Percentiles rank a stretch among this genome's conserved stretches.
phyloP scores from a whole-genome alignment of 257 asterid species.

The Nicotiana otophora region DNA sequence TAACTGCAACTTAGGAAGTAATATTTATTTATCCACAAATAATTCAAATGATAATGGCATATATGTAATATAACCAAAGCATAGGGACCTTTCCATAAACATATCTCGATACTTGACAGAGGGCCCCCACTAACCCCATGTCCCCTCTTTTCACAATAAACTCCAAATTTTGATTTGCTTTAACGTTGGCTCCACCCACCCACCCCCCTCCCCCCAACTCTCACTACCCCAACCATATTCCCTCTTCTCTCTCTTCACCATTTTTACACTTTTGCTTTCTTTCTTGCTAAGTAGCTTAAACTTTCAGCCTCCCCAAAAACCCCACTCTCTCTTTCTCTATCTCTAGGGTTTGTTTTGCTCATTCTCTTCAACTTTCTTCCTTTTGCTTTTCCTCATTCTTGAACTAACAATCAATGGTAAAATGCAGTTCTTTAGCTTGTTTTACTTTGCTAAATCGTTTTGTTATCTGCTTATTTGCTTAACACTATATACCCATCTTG shows the following conservation, averaged over 20 bases:
- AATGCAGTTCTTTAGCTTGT: no score
- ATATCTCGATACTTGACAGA: neutral
- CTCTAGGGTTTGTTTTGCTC: neutral
- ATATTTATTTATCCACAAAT: no score
- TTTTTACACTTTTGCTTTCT: slow-evolving; percentile 22
- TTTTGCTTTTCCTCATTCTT: no score
- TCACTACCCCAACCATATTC: neutral
- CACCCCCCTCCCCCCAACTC: neutral
- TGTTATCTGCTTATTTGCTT: no score
- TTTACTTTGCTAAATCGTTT: no score
- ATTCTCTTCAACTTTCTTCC: no score
- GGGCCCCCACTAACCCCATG: slow-evolving; percentile 11
- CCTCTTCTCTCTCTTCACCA: neutral
- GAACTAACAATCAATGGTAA: no score
- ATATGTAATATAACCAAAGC: neutral
- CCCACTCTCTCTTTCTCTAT: neutral
- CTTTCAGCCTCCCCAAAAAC: slow-evolving; percentile 27
- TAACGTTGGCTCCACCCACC: slow-evolving; percentile 24
- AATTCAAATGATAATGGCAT: no score
- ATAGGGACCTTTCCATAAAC: neutral
- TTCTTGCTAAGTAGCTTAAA: slow-evolving; percentile 51
- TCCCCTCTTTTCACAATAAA: neutral
- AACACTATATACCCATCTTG: no score
- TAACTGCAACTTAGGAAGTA: no score
- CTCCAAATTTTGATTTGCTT: slow-evolving; percentile 25